phyloP scores from a whole-genome alignment of 2,329 filamentous ascomycete species.

The Plenodomus lindquistii region DNA sequence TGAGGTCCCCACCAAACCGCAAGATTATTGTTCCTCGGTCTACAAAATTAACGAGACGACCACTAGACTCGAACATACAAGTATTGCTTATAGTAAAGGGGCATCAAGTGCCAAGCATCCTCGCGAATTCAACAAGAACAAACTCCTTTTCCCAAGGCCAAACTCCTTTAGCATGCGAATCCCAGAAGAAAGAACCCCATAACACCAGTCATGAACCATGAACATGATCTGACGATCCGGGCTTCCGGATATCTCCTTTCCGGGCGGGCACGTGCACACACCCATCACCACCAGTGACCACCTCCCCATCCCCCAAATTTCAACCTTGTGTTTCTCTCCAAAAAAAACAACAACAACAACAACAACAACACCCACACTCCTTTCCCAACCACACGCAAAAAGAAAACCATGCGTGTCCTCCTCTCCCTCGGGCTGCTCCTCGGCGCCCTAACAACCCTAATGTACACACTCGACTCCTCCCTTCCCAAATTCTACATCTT shows the following conservation, averaged over 20 bases:
- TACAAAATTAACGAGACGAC: no score
- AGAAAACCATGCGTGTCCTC: constrained; percentile 24
- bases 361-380: background rate
- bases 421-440: constrained; percentile 25
- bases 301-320: background rate
- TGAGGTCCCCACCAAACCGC: no score
- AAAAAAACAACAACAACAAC: no score
- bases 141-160: no score
- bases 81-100: no score
- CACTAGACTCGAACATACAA: no score
- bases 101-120: no score
- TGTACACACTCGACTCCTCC: constrained; percentile 34
- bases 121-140: no score
- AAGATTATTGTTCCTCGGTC: no score
- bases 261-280: constrained; percentile 9
- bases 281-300: background rate
- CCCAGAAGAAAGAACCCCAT: no score
- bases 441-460: constrained; percentile 25
- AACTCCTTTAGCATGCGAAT: no score
- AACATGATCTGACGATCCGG: constrained; percentile 6
- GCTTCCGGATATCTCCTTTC: constrained; percentile 7
- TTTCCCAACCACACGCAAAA: constrained; percentile 2
- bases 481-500: constrained; percentile 71
- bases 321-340: background rate
- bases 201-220: no score